Conservation (phyloP, 768 basidiomycete genomes). For the Tricholoma flavovirens region DNA sequence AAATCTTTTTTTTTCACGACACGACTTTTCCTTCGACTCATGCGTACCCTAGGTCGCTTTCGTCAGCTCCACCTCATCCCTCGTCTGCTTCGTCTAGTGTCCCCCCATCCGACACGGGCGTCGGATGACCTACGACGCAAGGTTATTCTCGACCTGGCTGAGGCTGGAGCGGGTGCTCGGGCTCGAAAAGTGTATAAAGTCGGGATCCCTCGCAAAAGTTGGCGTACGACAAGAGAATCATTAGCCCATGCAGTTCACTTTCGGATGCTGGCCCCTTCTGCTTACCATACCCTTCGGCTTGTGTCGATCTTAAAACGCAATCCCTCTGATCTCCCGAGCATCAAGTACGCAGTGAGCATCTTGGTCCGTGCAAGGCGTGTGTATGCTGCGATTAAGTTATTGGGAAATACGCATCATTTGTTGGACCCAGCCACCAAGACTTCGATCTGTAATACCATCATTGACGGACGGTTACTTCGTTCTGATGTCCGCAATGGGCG, state of each 20-base stretch:
- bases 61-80: slow-evolving; percentile 33
- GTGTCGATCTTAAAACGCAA: slow-evolving; percentile 19
- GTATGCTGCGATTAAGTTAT: slow-evolving; percentile 39
- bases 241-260: slow-evolving; percentile 22
- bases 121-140: slow-evolving; percentile 26
- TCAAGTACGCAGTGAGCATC: slow-evolving; percentile 30
- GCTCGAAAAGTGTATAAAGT: slow-evolving; percentile 18
- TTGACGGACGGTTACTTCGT: slow-evolving; percentile 37
- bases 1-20: slow-evolving; percentile 35
- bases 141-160: slow-evolving; percentile 23
- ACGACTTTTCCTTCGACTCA: slow-evolving; percentile 32
- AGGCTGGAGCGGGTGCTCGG: slow-evolving; percentile 24
- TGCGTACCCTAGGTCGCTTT: slow-evolving; percentile 33
- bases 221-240: slow-evolving; percentile 18
- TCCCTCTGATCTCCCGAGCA: slow-evolving; percentile 19
- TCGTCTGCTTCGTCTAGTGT: slow-evolving; percentile 22
- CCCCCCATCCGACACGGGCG: slow-evolving; percentile 14
- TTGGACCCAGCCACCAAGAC: slow-evolving; percentile 32
- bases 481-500: slow-evolving; percentile 34
- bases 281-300: slow-evolving; percentile 15
- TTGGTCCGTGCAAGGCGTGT: slow-evolving; percentile 37
- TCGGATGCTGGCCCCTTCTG: slow-evolving; percentile 15
- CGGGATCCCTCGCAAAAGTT: slow-evolving; percentile 5
- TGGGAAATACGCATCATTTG: slow-evolving; percentile 21
- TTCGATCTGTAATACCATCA: slow-evolving; percentile 49